Evolutionary conservation across 208 protist genomes (phyloP).

Genomic region (Wallacemonas sp.): DNA sequence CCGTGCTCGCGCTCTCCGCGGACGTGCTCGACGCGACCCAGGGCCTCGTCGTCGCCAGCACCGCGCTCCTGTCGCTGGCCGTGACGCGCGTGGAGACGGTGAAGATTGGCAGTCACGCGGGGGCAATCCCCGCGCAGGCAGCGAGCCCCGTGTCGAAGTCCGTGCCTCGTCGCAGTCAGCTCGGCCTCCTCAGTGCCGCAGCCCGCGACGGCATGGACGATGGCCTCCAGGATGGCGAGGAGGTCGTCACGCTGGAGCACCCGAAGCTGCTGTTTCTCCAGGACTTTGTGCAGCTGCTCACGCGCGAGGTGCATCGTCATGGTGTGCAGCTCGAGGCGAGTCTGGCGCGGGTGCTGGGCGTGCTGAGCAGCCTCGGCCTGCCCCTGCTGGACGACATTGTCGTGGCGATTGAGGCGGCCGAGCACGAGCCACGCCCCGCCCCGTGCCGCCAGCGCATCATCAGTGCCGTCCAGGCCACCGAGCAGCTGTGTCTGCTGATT

Average conservation of each 20-base stretch:
- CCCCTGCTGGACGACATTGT: constrained; percentile 24
- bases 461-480: constrained; percentile 27
- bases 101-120: background rate
- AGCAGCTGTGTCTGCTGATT: constrained; percentile 69
- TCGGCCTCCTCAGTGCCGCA: background rate
- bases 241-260: constrained; percentile 4
- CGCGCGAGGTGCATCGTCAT: constrained; percentile 15
- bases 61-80: constrained; percentile 10
- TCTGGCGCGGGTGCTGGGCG: constrained; percentile 11
- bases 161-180: background rate
- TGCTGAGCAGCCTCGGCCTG: background rate
- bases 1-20: background rate
- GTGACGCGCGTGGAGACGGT: constrained; percentile 5
- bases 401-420: constrained; percentile 21
- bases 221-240: background rate
- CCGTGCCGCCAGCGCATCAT: constrained; percentile 28
- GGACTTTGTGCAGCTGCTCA: constrained; percentile 19
- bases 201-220: constrained; percentile 21
- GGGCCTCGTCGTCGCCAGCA: background rate
- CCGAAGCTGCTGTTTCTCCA: constrained; percentile 32
- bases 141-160: background rate
- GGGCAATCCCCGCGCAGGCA: background rate
- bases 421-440: constrained; percentile 16
- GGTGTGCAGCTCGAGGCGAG: constrained; percentile 19
- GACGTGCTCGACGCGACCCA: constrained; percentile 4